phyloP scores from a whole-genome alignment of 257 asterid species.

The Ocimum tenuiflorum region DNA sequence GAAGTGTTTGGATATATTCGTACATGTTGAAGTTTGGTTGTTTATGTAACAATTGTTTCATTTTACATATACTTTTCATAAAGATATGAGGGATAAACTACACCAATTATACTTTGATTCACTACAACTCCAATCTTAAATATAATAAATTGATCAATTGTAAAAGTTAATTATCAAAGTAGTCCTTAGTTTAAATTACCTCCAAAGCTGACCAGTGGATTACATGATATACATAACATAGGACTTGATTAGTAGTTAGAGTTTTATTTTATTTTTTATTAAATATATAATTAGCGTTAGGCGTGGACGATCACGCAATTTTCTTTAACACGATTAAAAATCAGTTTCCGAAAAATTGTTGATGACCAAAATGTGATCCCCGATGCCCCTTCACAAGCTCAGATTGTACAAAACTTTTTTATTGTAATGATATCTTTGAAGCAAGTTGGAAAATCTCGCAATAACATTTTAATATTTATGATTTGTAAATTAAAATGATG shows the following conservation, averaged over 20 bases:
- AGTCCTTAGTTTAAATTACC: too few species aligned
- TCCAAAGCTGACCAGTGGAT: too few species aligned
- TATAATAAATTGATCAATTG: too few species aligned
- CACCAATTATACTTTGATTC: neutral
- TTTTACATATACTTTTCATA: neutral
- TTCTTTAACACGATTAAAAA: neutral
- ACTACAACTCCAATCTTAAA: too few species aligned
- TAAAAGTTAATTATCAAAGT: too few species aligned
- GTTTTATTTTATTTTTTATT: too few species aligned
- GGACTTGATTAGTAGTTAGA: too few species aligned
- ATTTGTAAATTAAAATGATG: neutral
- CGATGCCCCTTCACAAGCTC: conserved; percentile 4
- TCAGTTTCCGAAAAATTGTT: neutral
- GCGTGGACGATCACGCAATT: neutral
- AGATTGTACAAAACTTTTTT: neutral
- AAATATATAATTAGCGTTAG: neutral
- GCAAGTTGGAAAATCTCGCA: conserved; percentile 8
- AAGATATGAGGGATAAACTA: neutral
- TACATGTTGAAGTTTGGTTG: neutral
- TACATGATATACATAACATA: too few species aligned
- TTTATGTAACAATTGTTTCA: neutral
- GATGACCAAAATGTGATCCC: conserved; percentile 1
- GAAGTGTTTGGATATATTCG: conserved; percentile 13
- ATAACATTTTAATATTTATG: neutral
- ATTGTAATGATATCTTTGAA: conserved; percentile 5